Evolutionary conservation across 164 flowering plant genomes (phyloP), one percentile per base, ranked within the genome.

Genomic region (Saururus chinensis): DNA sequence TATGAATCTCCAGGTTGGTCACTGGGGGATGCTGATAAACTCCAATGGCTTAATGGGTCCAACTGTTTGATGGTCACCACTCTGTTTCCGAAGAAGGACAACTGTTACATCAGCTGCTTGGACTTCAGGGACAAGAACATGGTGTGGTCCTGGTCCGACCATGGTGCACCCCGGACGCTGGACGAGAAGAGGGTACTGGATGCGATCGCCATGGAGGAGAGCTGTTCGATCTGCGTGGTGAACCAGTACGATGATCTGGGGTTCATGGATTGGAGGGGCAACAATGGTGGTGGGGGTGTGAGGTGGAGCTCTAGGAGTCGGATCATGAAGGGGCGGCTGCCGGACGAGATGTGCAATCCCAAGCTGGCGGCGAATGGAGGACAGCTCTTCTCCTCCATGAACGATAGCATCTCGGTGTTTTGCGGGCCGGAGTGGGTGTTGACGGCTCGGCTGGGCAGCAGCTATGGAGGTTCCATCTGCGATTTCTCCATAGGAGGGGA

Each of bases 401-500:
- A 88, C 60, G 97, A 91, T 56, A 70, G 70, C 23, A 69, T 88
- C 24, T 91, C 92, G 0, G 96, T 91, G 53, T 88, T 86, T 53
- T 79, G 81, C 51, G 96, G 97, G 4, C 81, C 88, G 14, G 93
- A 91, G 58, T 88, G 96, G 84, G 96, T 88, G 13, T 57, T 88
- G 60, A 91, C 97, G 24, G 88, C 96, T 0, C 76, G 93, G 79
- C 82, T 91, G 9, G 58, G 82, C 45, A 67, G 82, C 21, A 76
- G 87, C 59, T 73, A 77, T 68, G 96, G 96, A 12, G 93, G 97
- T 62, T 85, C 97, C 0, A 91, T 91, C 1, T 91, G 89, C 42
- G 96, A 91, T 75, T 88, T 91, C 51, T 86, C 96, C 0, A 91
- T 91, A 0, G 96, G 92, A 0, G 97, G 97, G 0, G 96, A 88